Evolutionary conservation across 2,329 filamentous ascomycete species (phyloP).

Genomic region (Exophiala lecanii-corni): DNA sequence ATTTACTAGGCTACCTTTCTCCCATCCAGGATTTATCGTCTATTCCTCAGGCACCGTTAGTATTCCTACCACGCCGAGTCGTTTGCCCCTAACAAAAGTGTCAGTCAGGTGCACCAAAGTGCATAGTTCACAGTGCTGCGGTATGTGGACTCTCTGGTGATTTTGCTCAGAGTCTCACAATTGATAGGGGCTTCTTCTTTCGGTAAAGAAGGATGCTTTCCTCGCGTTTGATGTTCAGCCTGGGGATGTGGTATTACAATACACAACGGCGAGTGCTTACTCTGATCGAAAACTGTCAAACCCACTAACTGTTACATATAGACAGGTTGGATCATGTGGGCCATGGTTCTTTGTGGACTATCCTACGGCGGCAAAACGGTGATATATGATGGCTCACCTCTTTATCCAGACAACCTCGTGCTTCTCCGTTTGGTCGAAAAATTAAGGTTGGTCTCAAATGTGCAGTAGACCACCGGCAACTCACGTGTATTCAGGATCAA

Average conservation of each 20-base stretch:
- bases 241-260: constrained; percentile 48
- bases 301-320: neutral
- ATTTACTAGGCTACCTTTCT: constrained; percentile 56
- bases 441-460: constrained; percentile 64
- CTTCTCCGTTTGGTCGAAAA: constrained; percentile 62
- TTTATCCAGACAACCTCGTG: constrained; percentile 61
- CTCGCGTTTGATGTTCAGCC: constrained; percentile 46
- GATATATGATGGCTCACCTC: constrained; percentile 76
- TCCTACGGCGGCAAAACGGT: constrained; percentile 57
- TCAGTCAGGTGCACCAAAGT: constrained; percentile 70
- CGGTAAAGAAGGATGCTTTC: constrained; percentile 52
- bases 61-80: neutral
- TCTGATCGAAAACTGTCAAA: neutral
- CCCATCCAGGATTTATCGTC: constrained; percentile 70
- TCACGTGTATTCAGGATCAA: no score
- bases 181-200: constrained; percentile 9
- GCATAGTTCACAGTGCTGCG: constrained; percentile 68
- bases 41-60: constrained; percentile 65
- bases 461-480: no score
- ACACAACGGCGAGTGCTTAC: constrained; percentile 44
- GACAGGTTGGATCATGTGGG: constrained; percentile 76
- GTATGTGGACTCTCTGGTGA: constrained; percentile 9
- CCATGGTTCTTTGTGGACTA: constrained; percentile 51
- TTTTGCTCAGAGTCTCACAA: neutral
- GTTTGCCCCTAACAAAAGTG: no score